Percentiles rank a stretch among this genome's conserved stretches.
These are phyloP conservation scores for Albifimbria verrucaria DNA, from an alignment of 2,329 filamentous ascomycete genomes.

Conservation along the genomic window DNA sequence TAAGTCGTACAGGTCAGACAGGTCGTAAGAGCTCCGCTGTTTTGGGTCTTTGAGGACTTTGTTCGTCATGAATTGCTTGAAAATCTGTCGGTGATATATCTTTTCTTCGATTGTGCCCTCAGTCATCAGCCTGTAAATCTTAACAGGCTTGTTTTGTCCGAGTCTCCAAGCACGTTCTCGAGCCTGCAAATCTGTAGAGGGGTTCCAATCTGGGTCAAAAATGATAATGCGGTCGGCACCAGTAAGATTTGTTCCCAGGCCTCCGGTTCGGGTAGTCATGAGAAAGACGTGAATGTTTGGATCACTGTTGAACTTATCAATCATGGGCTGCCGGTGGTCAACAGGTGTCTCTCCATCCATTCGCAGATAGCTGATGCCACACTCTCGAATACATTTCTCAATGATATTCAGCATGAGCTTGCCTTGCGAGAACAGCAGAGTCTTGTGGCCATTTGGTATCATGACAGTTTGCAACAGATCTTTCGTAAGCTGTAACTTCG, in stretches of 20 bases:
- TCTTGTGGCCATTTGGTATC: conserved; percentile 89
- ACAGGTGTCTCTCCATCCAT: conserved; percentile 95
- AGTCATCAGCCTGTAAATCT: conserved; percentile 96
- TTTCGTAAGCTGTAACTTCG: conserved; percentile 94
- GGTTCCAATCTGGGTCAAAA: conserved; percentile 98
- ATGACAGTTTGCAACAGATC: conserved; percentile 76
- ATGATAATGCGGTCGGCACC: conserved; percentile 96
- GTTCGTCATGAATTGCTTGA: conserved; percentile 96
- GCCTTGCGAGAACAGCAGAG: conserved; percentile 87
- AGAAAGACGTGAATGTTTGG: conserved; percentile 82
- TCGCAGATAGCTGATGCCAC: conserved; percentile 71
- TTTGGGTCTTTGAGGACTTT: conserved; percentile 94
- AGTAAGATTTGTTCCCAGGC: conserved; percentile 89
- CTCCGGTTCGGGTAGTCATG: conserved; percentile 92
- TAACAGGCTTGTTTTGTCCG: conserved; percentile 91
- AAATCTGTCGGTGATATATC: conserved; percentile 97
- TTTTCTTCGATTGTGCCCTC: conserved; percentile 98
- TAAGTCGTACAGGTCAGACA: conserved; percentile 86
- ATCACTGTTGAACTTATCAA: conserved; percentile 88
- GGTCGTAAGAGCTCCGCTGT: conserved; percentile 84
- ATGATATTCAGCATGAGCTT: conserved; percentile 95
- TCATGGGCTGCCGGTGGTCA: conserved; percentile 81
- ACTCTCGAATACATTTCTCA: conserved; percentile 72
- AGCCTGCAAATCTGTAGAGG: conserved; percentile 92
- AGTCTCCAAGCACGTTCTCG: conserved; percentile 93